Percentiles rank a stretch among this genome's conserved stretches.
These are phyloP conservation scores for Fusarium bactridioides DNA, from an alignment of 2,329 filamentous ascomycete genomes.

Conservation along the genomic window DNA sequence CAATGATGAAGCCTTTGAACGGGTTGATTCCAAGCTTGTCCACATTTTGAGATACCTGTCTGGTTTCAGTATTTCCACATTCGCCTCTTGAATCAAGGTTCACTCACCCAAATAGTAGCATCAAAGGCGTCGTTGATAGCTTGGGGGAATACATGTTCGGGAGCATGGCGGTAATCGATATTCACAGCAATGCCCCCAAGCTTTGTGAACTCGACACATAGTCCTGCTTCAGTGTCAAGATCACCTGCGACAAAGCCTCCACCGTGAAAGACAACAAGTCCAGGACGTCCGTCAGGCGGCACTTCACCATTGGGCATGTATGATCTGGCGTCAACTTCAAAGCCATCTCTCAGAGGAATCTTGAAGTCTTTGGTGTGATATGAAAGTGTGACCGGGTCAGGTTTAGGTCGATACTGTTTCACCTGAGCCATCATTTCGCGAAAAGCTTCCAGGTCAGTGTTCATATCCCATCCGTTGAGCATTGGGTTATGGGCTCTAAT, in stretches of 20 bases:
- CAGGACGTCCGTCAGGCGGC: conserved; percentile 30
- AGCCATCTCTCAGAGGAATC: conserved; percentile 35
- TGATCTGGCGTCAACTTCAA: conserved; percentile 29
- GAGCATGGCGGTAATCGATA: conserved; percentile 41
- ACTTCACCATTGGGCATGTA: conserved; percentile 30
- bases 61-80: neutral
- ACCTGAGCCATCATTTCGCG: conserved; percentile 29
- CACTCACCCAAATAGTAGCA: conserved; percentile 38
- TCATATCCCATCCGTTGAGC: conserved; percentile 31
- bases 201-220: conserved; percentile 38
- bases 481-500: conserved; percentile 27
- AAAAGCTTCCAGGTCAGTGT: conserved; percentile 34
- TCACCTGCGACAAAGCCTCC: conserved; percentile 40
- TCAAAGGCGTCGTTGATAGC: conserved; percentile 43
- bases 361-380: conserved; percentile 34
- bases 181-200: conserved; percentile 41
- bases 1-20: conserved; percentile 32
- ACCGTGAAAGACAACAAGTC: conserved; percentile 42
- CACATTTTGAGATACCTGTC: conserved; percentile 29
- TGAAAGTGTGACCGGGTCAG: conserved; percentile 21
- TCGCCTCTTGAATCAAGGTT: too few relatives aligned
- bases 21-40: conserved; percentile 38
- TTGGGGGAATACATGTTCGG: conserved; percentile 42
- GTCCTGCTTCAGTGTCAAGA: conserved; percentile 34
- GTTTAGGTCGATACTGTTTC: conserved; percentile 8